These are phyloP conservation scores for Mollisia scopiformis DNA, from an alignment of 2,329 filamentous ascomycete species.

Conservation along the genomic window DNA sequence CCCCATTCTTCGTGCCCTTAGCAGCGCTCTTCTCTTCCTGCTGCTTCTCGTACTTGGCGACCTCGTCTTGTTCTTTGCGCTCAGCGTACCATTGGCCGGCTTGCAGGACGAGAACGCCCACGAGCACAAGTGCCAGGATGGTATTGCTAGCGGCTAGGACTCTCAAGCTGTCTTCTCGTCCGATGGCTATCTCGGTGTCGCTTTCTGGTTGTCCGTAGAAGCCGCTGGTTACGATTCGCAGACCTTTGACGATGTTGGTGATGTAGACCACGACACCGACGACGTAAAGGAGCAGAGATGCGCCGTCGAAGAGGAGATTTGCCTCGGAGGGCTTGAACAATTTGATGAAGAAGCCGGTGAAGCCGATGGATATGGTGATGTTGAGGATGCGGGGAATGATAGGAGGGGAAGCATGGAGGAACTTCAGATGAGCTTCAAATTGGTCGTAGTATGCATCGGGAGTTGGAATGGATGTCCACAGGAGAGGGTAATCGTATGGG, in stretches of 20 bases:
- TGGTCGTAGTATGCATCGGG: constrained; percentile 75
- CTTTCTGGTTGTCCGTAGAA: constrained; percentile 48
- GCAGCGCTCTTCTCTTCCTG: constrained; percentile 49
- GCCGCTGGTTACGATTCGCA: constrained; percentile 79
- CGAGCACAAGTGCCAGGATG: constrained; percentile 87
- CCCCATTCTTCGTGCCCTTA: constrained; percentile 36
- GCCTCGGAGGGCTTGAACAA: constrained; percentile 92
- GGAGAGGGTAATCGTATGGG: constrained; percentile 91
- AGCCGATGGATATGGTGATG: constrained; percentile 86
- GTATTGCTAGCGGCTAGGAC: constrained; percentile 95
- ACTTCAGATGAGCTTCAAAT: constrained; percentile 86
- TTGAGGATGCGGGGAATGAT: constrained; percentile 92
- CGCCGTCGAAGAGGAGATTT: constrained; percentile 92
- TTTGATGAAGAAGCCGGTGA: constrained; percentile 89
- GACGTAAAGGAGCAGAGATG: constrained; percentile 72
- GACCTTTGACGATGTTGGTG: constrained; percentile 93
- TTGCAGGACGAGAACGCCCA: constrained; percentile 91
- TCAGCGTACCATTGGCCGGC: constrained; percentile 99
- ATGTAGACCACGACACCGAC: constrained; percentile 92
- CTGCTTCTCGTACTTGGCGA: constrained; percentile 63
- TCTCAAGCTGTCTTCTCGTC: constrained; percentile 85
- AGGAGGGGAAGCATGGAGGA: constrained; percentile 88
- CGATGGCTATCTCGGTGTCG: constrained; percentile 66
- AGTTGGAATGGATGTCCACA: constrained; percentile 73
- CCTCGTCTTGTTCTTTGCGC: constrained; percentile 85